A percentile compares a stretch with the other conserved stretches of the same genome.
Evolutionary conservation across 345 rosid species (phyloP).

Genomic region (Populus ilicifolia): DNA sequence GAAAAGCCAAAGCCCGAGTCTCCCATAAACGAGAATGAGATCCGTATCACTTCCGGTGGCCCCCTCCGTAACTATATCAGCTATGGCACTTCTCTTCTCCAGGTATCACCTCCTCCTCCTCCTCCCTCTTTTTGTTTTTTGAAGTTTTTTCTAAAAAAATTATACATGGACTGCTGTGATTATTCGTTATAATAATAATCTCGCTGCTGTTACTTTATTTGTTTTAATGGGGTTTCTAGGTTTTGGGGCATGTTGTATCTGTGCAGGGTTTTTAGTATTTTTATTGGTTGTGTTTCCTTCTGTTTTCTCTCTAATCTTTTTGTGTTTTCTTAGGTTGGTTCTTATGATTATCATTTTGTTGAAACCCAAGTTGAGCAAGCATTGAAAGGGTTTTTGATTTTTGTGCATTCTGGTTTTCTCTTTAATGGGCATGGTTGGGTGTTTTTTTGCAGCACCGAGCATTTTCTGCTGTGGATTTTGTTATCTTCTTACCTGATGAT

Average conservation of each 20-base stretch:
- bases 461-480: too few species aligned
- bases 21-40: slow-evolving; percentile 86
- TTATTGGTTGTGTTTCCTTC: too few species aligned
- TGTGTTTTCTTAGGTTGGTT: background rate
- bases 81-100: slow-evolving; percentile 79
- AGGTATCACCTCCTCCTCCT: slow-evolving; percentile 31
- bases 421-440: too few species aligned
- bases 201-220: background rate
- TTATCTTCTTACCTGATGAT: too few species aligned
- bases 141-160: background rate
- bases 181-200: background rate
- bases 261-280: background rate
- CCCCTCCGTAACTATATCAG: slow-evolving; percentile 80
- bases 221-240: background rate
- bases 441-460: too few species aligned
- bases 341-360: background rate
- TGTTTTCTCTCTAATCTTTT: background rate
- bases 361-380: too few species aligned
- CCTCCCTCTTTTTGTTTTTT: background rate
- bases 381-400: too few species aligned
- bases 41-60: slow-evolving; percentile 86
- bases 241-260: background rate
- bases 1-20: slow-evolving; percentile 63
- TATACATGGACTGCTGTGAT: background rate
- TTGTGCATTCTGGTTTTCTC: too few species aligned